Base-by-base conservation (phyloP, 73 alveolate genomes). In the Uronychia binucleata region DNA sequence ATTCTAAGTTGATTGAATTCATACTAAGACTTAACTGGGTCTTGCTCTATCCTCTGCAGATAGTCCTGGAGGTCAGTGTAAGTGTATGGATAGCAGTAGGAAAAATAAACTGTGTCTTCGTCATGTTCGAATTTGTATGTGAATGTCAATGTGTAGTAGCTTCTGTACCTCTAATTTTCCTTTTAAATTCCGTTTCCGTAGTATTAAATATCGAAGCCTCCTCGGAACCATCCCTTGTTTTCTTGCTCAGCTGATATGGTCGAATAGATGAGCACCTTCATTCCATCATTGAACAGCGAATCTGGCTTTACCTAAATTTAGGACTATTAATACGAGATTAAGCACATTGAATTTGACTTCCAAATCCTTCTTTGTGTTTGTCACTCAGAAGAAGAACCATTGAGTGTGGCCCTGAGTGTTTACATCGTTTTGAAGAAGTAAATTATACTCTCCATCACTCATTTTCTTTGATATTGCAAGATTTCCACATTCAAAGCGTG, bases 341-440 rank as follows among this genome's bases (percentile, higher is more conserved):
- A 95, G 86, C 75, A 97, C 92, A 80, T 93, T 93, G 86, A 93
- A 93, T 76, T 82, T 95, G 33, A 95, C 95, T 84, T 91, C 77
- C 81, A 80, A 83, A 79, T 91, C 87, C 80, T 79, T 33, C 59
- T 87, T 80, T 33, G 93, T 86, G 78, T 95, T 91, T 0, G 90
- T 77, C 8, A 96, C 99, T 57, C 98, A 67, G 85, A 94, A 97
- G 90, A 86, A 97, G 88, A 92, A 97, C 99, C 99, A 97, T 91
- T 95, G 94, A 0, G 98, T 96, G 87, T 94, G 97, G 28, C 99
- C 99, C 80, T 93, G 86, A 25, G 99, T 97, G 80, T 97, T 94
- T 33, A 97, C 95, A 87, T 97, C 99, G 85, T 97, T 97, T 87
- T 95, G 97, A 59, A 97, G 84, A 59, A 94, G 78, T 60, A 97